A percentile compares a stretch with the other conserved stretches of the same genome.
Evolutionary conservation across 352 stramenopile genomes (phyloP).

Genomic region (Plasmopara muralis): DNA sequence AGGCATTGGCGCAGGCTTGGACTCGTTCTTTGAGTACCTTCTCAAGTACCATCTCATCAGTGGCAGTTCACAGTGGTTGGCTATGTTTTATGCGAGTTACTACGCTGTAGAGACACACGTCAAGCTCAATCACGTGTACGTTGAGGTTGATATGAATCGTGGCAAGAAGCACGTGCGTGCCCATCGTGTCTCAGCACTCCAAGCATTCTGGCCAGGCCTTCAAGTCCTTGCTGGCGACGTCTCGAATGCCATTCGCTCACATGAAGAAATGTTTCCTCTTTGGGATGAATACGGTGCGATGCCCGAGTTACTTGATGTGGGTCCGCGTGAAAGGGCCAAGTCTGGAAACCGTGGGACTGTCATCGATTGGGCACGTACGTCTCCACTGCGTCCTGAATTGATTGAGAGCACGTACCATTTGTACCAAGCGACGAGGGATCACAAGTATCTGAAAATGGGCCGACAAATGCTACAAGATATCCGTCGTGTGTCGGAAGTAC

Average conservation of each 20-base stretch:
- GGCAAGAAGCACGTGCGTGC: slow-evolving; percentile 51
- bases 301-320: slow-evolving; percentile 91
- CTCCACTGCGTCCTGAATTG: slow-evolving; percentile 95
- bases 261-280: slow-evolving; percentile 93
- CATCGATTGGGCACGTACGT: slow-evolving; percentile 75
- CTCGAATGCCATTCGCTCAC: slow-evolving; percentile 76
- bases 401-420: slow-evolving; percentile 96
- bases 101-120: slow-evolving; percentile 65
- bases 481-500: slow-evolving; percentile 75
- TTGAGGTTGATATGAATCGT: slow-evolving; percentile 85
- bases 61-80: slow-evolving; percentile 85
- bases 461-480: slow-evolving; percentile 86
- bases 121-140: slow-evolving; percentile 67
- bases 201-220: slow-evolving; percentile 96
- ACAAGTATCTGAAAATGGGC: slow-evolving; percentile 87
- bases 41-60: slow-evolving; percentile 97
- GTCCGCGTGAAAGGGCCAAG: slow-evolving; percentile 19
- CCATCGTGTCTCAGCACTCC: slow-evolving; percentile 78
- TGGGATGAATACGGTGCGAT: slow-evolving; percentile 93
- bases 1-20: slow-evolving; percentile 89
- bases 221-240: slow-evolving; percentile 93
- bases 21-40: slow-evolving; percentile 98
- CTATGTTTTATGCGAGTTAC: slow-evolving; percentile 89
- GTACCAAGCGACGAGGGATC: slow-evolving; percentile 85
- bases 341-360: slow-evolving; percentile 33